phyloP scores from a whole-genome alignment of 2,329 filamentous ascomycete genomes.

The Xylariaceae sp. region DNA sequence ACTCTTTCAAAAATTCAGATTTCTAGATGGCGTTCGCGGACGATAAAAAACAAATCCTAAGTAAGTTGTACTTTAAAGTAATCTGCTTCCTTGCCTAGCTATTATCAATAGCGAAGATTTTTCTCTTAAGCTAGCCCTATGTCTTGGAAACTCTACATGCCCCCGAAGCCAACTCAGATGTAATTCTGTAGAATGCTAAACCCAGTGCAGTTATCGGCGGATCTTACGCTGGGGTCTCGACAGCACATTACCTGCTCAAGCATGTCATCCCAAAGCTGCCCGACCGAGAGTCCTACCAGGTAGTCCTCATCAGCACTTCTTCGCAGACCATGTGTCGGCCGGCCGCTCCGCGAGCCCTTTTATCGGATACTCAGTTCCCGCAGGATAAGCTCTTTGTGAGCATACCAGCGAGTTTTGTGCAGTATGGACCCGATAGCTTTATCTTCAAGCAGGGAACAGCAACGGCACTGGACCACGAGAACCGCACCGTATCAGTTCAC shows the following conservation, averaged over 20 bases:
- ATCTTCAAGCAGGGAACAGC: constrained; percentile 51
- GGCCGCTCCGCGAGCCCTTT: constrained; percentile 53
- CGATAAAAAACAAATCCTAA: constrained; percentile 16
- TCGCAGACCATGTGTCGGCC: constrained; percentile 50
- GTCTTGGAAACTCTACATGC: neutral
- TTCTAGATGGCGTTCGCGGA: constrained; percentile 9
- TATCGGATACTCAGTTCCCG: constrained; percentile 51
- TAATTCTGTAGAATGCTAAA: no score
- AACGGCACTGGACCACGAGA: constrained; percentile 42
- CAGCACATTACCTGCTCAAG: constrained; percentile 59
- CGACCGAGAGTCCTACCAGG: constrained; percentile 44
- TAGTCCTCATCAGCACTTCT: constrained; percentile 52
- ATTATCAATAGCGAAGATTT: no score
- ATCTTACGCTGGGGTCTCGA: constrained; percentile 57
- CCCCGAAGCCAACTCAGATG: no score
- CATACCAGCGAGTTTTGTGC: constrained; percentile 45
- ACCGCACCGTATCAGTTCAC: constrained; percentile 42
- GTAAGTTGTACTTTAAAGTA: neutral
- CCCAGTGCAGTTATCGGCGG: constrained; percentile 60
- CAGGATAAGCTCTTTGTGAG: constrained; percentile 52
- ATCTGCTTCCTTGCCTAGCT: no score
- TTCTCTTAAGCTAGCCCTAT: neutral
- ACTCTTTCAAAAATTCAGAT: neutral
- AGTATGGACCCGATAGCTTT: constrained; percentile 47
- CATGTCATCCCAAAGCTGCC: constrained; percentile 53